phyloP scores from a whole-genome alignment of 176 grass and related monocot species.

The sorghum (Sorghum bicolor) region DNA sequence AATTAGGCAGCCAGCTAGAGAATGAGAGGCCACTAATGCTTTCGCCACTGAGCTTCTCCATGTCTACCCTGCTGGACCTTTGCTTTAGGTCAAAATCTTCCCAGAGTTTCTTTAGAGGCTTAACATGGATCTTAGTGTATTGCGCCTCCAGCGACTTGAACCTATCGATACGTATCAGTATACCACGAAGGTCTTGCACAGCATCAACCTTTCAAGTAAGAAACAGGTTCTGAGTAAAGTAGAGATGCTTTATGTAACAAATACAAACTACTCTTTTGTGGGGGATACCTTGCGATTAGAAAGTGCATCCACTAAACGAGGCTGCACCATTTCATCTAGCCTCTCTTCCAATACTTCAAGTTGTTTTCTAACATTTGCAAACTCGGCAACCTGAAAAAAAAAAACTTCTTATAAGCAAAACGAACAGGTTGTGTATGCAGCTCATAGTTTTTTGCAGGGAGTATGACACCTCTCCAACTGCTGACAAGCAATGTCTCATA shows the following conservation, averaged over 20 bases:
- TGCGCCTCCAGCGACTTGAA: constrained; percentile 90
- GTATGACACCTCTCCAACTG: constrained; percentile 77
- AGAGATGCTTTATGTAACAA: constrained; percentile 11
- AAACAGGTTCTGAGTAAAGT: constrained; percentile 29
- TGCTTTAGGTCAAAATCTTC: constrained; percentile 93
- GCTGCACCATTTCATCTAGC: constrained; percentile 93
- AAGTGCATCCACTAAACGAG: constrained; percentile 85
- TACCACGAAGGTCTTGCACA: constrained; percentile 84
- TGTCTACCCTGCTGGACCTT: constrained; percentile 56
- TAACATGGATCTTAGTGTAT: constrained; percentile 90
- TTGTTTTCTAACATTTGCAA: constrained; percentile 97
- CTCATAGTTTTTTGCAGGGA: neutral
- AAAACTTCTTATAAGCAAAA: constrained; percentile 31
- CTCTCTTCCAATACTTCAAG: constrained; percentile 97
- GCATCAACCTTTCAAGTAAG: constrained; percentile 60
- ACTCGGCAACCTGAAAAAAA: constrained; percentile 89
- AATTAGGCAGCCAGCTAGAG: constrained; percentile 94
- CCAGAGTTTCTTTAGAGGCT: constrained; percentile 96
- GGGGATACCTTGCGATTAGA: constrained; percentile 83
- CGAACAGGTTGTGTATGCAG: neutral
- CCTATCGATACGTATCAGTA: constrained; percentile 90
- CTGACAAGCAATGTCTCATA: constrained; percentile 99
- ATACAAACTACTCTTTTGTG: neutral
- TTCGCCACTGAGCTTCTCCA: constrained; percentile 74
- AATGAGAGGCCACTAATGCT: constrained; percentile 53